Evolutionary conservation across 148 eudicot species (phyloP).

Genomic region (Fagopyrum tataricum): DNA sequence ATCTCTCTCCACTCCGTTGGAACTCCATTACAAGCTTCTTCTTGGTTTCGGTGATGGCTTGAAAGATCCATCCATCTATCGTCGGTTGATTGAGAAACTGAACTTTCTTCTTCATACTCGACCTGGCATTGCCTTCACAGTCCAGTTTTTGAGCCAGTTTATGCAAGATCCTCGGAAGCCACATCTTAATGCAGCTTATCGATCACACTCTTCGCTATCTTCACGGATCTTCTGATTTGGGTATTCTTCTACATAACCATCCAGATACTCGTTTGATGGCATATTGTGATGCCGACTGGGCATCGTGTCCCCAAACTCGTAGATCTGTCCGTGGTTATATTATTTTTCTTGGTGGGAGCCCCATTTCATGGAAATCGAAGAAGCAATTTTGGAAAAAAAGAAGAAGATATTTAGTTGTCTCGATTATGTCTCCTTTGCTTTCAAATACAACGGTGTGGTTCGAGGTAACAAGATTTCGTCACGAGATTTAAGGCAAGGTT

Average conservation of each 20-base stretch:
- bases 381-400: too few relatives aligned
- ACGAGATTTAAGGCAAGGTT: too few relatives aligned
- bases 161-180: background rate
- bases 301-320: background rate
- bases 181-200: background rate
- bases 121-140: background rate
- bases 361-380: background rate
- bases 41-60: background rate
- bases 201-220: background rate
- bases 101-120: slow-evolving; percentile 5
- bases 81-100: background rate
- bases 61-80: background rate
- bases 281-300: slow-evolving; percentile 10
- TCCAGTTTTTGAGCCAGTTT: slow-evolving; percentile 14
- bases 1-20: background rate
- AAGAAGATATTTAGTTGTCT: too few relatives aligned
- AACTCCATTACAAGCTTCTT: background rate
- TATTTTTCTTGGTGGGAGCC: background rate
- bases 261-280: background rate
- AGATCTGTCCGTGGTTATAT: background rate
- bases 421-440: too few relatives aligned
- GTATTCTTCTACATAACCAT: background rate
- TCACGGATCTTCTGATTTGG: background rate
- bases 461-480: too few relatives aligned
- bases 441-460: too few relatives aligned